These are phyloP conservation scores for Neurospora tetraspora DNA, from an alignment of 495 filamentous ascomycete genomes.

Conservation along the genomic window DNA sequence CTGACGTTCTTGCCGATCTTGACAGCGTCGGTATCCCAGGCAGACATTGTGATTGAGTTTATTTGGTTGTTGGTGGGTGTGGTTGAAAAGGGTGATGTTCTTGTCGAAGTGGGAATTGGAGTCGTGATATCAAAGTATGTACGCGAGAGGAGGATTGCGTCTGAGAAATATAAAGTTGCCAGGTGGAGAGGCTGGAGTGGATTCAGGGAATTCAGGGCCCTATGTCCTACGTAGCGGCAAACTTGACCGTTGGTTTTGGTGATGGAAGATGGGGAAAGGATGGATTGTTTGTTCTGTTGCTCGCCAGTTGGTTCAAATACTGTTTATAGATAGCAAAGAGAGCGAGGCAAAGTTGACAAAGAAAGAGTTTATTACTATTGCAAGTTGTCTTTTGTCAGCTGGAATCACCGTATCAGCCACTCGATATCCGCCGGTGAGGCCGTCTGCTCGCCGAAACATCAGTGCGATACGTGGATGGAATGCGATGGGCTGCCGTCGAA, in stretches of 20 bases:
- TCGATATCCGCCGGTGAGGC: neutral
- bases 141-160: neutral
- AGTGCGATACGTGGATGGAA: slow-evolving; percentile 10
- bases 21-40: slow-evolving; percentile 69
- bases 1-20: slow-evolving; percentile 84
- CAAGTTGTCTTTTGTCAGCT: neutral
- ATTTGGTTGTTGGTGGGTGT: slow-evolving; percentile 1
- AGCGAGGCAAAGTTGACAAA: neutral
- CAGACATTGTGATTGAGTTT: slow-evolving; percentile 39
- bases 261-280: neutral
- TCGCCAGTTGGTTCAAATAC: neutral
- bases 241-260: neutral
- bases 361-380: neutral
- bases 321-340: neutral
- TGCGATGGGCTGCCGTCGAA: slow-evolving; percentile 25
- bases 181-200: slow-evolving; percentile 1
- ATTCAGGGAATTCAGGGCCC: neutral
- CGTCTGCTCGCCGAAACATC: neutral
- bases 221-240: neutral
- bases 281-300: neutral
- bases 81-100: neutral
- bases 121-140: neutral
- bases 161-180: slow-evolving; percentile 2
- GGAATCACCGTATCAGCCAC: neutral
- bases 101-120: neutral